Conservation (phyloP, 1,284 basidiomycete species). For the Tilletia indica region DNA sequence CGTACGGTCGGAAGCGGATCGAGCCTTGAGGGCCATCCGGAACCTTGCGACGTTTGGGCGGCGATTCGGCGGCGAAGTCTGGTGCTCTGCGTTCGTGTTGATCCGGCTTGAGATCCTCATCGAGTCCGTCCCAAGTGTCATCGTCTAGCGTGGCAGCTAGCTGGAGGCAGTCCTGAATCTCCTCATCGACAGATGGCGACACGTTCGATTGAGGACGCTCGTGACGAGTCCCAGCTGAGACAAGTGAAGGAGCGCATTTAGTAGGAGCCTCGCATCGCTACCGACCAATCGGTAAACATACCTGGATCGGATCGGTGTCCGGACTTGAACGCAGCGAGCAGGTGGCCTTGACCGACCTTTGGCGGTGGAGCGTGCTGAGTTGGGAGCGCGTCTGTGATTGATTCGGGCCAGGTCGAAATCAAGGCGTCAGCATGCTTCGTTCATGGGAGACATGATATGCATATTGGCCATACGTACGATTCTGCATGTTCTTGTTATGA, state of each 20-base stretch:
- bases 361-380: background rate
- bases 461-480: background rate
- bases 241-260: too few species aligned
- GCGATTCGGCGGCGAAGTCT: background rate
- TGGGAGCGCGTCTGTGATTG: background rate
- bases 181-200: background rate
- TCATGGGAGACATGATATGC: background rate
- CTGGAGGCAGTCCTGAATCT: background rate
- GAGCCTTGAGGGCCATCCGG: too few species aligned
- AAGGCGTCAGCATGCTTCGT: background rate
- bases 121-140: background rate
- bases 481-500: too few species aligned
- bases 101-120: background rate
- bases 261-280: background rate
- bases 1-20: background rate
- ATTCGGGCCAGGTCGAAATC: background rate
- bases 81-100: background rate
- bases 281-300: background rate
- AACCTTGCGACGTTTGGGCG: constrained; percentile 5
- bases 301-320: background rate
- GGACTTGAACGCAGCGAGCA: background rate
- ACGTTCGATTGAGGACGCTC: background rate
- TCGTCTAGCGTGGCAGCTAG: background rate
- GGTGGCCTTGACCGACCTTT: background rate
- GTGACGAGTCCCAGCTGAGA: too few species aligned